Conservation (phyloP, 208 protist species). For the Leishmania lainsoni region DNA sequence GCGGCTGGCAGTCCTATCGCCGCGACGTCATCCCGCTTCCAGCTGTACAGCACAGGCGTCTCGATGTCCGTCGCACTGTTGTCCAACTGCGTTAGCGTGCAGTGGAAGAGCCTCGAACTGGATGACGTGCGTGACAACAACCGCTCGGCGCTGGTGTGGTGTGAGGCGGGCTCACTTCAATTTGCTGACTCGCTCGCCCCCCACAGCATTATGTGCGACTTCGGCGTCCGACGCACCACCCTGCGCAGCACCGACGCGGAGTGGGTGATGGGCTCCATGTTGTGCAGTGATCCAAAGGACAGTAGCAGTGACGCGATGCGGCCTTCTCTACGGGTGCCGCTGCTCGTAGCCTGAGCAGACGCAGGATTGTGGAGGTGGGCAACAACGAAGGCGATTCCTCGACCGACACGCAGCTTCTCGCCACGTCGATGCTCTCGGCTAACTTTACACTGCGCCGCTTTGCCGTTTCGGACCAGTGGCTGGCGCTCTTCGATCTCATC, state of each 20-base stretch:
- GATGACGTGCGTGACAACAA: slow-evolving; percentile 53
- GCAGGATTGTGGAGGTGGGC: not conserved
- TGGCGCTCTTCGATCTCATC: slow-evolving; percentile 75
- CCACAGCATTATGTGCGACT: slow-evolving; percentile 41
- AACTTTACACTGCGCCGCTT: slow-evolving; percentile 86
- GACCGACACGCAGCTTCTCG: slow-evolving; percentile 24
- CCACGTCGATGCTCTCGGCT: slow-evolving; percentile 55
- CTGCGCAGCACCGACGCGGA: slow-evolving; percentile 22
- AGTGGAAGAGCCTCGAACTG: slow-evolving; percentile 65
- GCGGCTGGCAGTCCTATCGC: slow-evolving; percentile 7
- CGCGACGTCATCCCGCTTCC: slow-evolving; percentile 17
- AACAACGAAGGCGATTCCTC: not conserved
- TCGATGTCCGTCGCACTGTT: slow-evolving; percentile 22
- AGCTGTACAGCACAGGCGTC: slow-evolving; percentile 28
- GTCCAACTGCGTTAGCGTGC: slow-evolving; percentile 38
- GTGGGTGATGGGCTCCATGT: slow-evolving; percentile 17
- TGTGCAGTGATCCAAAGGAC: not conserved
- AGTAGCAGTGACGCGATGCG: not conserved
- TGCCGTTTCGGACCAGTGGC: slow-evolving; percentile 86
- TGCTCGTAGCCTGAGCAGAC: not conserved
- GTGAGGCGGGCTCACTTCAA: slow-evolving; percentile 57
- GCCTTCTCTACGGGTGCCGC: not conserved
- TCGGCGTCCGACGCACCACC: slow-evolving; percentile 42
- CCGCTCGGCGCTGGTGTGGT: slow-evolving; percentile 53
- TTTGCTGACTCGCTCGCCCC: slow-evolving; percentile 62